Conservation (phyloP, 495 filamentous ascomycete species). For the Amphirosellinia nigrospora region DNA sequence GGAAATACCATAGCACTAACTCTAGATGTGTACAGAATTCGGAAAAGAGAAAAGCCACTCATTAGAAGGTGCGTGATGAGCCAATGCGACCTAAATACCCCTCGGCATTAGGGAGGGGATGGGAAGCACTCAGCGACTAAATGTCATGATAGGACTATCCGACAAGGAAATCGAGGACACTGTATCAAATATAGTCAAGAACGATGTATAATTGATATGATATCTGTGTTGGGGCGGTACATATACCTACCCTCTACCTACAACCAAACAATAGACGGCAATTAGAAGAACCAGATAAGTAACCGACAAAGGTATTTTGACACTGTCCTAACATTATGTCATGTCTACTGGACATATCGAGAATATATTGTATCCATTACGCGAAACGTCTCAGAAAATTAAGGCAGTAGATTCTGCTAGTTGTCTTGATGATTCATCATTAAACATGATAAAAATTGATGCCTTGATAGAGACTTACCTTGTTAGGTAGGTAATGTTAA, state of each 20-base stretch:
- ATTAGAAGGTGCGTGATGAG: constrained; percentile 67
- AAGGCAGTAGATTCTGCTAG: no score
- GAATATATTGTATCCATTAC: no score
- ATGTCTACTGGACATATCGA: background rate
- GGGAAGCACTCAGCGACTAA: background rate
- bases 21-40: constrained; percentile 61
- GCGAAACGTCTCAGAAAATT: no score
- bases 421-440: no score
- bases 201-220: constrained; percentile 32
- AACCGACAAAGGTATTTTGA: constrained; percentile 22
- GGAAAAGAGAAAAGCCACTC: constrained; percentile 88
- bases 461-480: no score
- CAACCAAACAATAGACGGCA: constrained; percentile 12
- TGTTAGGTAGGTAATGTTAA: no score
- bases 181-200: constrained; percentile 82
- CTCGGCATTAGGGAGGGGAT: background rate
- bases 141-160: constrained; percentile 66
- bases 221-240: constrained; percentile 17
- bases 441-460: no score
- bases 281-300: constrained; percentile 19
- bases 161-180: constrained; percentile 93
- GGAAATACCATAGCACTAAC: background rate
- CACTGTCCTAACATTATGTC: background rate
- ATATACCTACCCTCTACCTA: constrained; percentile 8
- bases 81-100: background rate